Conservation (phyloP, 768 basidiomycete species). For the Mycena maculata region DNA sequence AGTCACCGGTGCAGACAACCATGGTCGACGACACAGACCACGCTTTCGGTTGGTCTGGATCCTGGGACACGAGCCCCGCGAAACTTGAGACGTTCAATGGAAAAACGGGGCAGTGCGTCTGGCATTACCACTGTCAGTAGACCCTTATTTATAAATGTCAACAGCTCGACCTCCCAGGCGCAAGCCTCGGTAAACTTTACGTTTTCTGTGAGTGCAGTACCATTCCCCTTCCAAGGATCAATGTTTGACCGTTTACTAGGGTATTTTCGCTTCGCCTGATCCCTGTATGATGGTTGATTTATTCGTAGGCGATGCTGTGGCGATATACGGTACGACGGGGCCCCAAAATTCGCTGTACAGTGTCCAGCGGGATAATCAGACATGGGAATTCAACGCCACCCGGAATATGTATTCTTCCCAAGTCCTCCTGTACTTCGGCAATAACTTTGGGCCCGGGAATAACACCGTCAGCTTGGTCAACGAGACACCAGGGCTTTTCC, state of each 20-base stretch:
- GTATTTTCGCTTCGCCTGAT: conserved; percentile 1
- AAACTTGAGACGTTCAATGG: conserved; percentile 3
- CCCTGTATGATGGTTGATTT: neutral
- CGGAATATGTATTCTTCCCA: conserved; percentile 19
- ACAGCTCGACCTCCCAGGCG: conserved; percentile 15
- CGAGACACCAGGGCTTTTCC: conserved; percentile 21
- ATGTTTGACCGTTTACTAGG: conserved; percentile 16
- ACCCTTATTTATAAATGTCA: neutral
- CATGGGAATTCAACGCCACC: conserved; percentile 11
- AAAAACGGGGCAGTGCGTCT: conserved; percentile 27
- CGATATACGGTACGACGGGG: conserved; percentile 29
- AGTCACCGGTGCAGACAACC: neutral
- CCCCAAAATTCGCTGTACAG: conserved; percentile 22
- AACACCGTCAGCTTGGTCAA: conserved; percentile 24
- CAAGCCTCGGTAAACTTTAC: conserved; percentile 31
- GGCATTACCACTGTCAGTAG: neutral
- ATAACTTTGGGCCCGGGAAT: conserved; percentile 26
- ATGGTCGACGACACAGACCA: conserved; percentile 8
- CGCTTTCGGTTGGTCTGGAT: conserved; percentile 20
- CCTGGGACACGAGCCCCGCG: conserved; percentile 15
- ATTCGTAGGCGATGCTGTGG: conserved; percentile 25
- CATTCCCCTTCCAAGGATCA: neutral
- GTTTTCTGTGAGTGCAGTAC: conserved; percentile 30
- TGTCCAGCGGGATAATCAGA: neutral
- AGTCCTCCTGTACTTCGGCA: conserved; percentile 26